Evolutionary conservation across 345 rosid species (phyloP).

Genomic region (Eucalyptus dawsonii): DNA sequence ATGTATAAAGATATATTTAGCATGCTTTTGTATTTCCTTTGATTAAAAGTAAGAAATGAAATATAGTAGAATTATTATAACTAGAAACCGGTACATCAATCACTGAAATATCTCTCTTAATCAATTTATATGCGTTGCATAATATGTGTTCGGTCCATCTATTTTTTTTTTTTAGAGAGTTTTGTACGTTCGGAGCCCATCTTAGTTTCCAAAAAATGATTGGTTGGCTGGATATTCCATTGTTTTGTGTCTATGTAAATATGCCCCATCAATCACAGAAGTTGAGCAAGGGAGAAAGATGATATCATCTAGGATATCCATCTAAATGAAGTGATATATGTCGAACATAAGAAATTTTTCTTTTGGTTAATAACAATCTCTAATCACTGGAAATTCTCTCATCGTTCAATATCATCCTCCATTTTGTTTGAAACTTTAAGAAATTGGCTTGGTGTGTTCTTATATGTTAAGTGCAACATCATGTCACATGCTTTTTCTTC

Average conservation of each 20-base stretch:
- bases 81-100: too few species aligned
- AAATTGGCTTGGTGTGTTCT: not conserved
- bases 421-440: not conserved
- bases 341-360: not conserved
- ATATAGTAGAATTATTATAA: too few species aligned
- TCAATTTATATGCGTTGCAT: too few species aligned
- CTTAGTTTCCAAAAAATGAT: not conserved
- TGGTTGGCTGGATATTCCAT: not conserved
- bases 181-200: not conserved
- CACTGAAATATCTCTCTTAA: too few species aligned
- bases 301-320: not conserved
- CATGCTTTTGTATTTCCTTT: too few species aligned
- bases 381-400: not conserved
- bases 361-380: not conserved
- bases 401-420: not conserved
- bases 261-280: not conserved
- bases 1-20: too few species aligned
- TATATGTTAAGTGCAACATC: not conserved
- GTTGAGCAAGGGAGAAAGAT: not conserved
- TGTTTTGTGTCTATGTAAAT: not conserved
- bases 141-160: too few species aligned
- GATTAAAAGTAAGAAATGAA: too few species aligned
- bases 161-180: too few species aligned
- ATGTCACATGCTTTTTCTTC: not conserved
- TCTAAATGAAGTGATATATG: not conserved